These are phyloP conservation scores for Cyclotella kingstonii DNA, from an alignment of 108 stramenopile species.

Conservation along the genomic window DNA sequence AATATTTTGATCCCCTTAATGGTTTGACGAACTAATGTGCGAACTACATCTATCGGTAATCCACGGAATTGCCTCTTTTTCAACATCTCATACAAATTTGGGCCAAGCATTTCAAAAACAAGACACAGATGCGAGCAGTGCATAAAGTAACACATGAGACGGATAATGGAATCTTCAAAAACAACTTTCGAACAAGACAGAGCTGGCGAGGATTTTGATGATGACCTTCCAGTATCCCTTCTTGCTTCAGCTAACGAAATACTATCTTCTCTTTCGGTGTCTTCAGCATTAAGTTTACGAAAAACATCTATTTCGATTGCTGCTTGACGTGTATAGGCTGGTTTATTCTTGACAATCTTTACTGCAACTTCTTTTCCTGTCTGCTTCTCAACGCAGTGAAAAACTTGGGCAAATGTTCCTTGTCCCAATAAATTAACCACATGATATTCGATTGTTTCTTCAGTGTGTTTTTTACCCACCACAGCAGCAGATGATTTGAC, in stretches of 20 bases:
- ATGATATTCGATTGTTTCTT: slow-evolving; percentile 38
- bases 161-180: slow-evolving; percentile 65
- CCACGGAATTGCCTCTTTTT: slow-evolving; percentile 94
- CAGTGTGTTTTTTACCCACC: background rate
- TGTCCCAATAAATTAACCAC: slow-evolving; percentile 83
- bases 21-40: slow-evolving; percentile 70
- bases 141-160: slow-evolving; percentile 84
- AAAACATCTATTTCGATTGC: slow-evolving; percentile 92
- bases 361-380: slow-evolving; percentile 83
- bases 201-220: slow-evolving; percentile 4
- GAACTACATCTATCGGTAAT: slow-evolving; percentile 76
- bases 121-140: slow-evolving; percentile 91
- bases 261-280: slow-evolving; percentile 16
- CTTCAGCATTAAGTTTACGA: slow-evolving; percentile 44
- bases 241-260: slow-evolving; percentile 8
- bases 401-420: slow-evolving; percentile 98
- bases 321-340: slow-evolving; percentile 92
- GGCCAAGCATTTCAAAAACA: slow-evolving; percentile 90
- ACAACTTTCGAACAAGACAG: slow-evolving; percentile 17
- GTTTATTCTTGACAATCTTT: slow-evolving; percentile 97
- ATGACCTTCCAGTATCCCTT: slow-evolving; percentile 5
- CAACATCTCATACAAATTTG: slow-evolving; percentile 92
- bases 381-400: slow-evolving; percentile 68
- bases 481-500: background rate
- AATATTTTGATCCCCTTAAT: slow-evolving; percentile 67